A percentile compares a stretch with the other conserved stretches of the same genome.
Evolutionary conservation across 164 flowering plant species (phyloP).

Genomic region (Liriodendron chinense): DNA sequence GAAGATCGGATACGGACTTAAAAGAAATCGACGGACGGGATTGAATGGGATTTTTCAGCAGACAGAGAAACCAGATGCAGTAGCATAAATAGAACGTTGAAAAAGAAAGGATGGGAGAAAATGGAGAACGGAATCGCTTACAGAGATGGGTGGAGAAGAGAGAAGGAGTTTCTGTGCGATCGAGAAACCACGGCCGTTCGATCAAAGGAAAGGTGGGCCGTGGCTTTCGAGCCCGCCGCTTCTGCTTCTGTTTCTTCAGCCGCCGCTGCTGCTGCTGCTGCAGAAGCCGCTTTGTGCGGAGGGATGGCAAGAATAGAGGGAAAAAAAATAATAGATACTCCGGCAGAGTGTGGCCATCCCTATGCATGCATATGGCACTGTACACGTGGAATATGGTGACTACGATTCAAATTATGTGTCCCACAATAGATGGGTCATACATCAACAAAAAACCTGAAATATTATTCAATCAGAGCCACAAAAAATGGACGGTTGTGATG

Average conservation of each 20-base stretch:
- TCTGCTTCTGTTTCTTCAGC: neutral
- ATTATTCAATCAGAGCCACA: too few relatives aligned
- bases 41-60: too few relatives aligned
- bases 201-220: neutral
- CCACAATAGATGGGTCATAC: too few relatives aligned
- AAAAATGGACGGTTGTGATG: too few relatives aligned
- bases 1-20: neutral
- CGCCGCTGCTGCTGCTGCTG: neutral
- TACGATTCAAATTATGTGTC: too few relatives aligned
- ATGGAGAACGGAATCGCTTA: neutral
- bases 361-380: too few relatives aligned
- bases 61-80: neutral
- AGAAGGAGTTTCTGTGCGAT: neutral
- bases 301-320: conserved; percentile 8
- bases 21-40: neutral
- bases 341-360: too few relatives aligned
- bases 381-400: too few relatives aligned
- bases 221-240: neutral
- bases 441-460: too few relatives aligned
- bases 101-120: neutral
- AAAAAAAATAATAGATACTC: conserved; percentile 73
- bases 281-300: neutral
- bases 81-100: neutral
- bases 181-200: conserved; percentile 1
- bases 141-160: neutral